Evolutionary conservation across 1,139 yeast genomes (phyloP).

Genomic region (Yamadazyma aaseri): DNA sequence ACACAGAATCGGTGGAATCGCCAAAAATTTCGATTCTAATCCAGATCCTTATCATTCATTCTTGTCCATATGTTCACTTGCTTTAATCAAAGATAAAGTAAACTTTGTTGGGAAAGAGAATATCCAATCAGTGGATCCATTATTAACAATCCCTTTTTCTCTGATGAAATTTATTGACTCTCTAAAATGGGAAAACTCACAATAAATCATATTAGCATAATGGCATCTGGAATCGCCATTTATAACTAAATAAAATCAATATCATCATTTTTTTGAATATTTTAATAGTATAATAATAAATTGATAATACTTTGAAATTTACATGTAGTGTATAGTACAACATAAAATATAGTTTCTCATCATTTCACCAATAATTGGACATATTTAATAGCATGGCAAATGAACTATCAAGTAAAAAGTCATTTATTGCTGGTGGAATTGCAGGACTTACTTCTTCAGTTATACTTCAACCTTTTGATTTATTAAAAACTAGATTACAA

Average conservation of each 20-base stretch:
- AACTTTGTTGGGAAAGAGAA: slow-evolving; percentile 14
- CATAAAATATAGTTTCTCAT: background rate
- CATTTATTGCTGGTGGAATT: slow-evolving; percentile 60
- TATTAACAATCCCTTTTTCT: slow-evolving; percentile 24
- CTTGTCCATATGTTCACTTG: slow-evolving; percentile 57
- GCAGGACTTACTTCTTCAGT: slow-evolving; percentile 88
- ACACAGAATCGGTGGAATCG: slow-evolving; percentile 73
- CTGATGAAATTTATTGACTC: slow-evolving; percentile 19
- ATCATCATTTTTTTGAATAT: too few relatives aligned
- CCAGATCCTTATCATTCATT: slow-evolving; percentile 76
- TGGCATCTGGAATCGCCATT: too few relatives aligned
- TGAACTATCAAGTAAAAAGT: slow-evolving; percentile 18
- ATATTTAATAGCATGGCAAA: slow-evolving; percentile 10
- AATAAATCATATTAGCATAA: too few relatives aligned
- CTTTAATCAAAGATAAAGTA: slow-evolving; percentile 33
- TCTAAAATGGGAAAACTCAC: slow-evolving; percentile 9
- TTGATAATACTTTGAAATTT: too few relatives aligned
- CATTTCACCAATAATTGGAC: too few relatives aligned
- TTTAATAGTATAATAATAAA: too few relatives aligned
- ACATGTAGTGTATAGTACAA: too few relatives aligned
- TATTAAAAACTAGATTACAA: slow-evolving; percentile 86
- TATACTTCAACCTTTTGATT: slow-evolving; percentile 83
- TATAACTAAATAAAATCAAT: background rate
- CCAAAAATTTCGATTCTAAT: slow-evolving; percentile 55
- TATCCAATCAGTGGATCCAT: slow-evolving; percentile 25